Conservation (phyloP, 768 basidiomycete genomes). For the Lactarius hengduanensis region DNA sequence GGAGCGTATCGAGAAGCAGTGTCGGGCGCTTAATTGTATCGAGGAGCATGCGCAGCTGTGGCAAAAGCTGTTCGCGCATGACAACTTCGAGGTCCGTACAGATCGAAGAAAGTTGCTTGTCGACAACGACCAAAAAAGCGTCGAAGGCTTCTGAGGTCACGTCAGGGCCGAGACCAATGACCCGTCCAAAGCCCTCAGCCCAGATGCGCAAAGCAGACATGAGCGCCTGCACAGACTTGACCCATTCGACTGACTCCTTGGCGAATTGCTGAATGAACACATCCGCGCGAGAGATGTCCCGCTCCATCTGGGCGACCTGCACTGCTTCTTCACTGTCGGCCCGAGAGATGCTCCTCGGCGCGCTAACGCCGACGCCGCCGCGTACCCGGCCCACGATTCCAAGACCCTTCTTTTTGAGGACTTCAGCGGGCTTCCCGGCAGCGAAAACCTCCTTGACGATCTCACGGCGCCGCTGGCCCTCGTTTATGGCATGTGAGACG, state of each 20-base stretch:
- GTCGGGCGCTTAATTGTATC: slow-evolving; percentile 60
- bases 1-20: slow-evolving; percentile 68
- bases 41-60: slow-evolving; percentile 56
- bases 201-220: slow-evolving; percentile 19
- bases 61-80: slow-evolving; percentile 54
- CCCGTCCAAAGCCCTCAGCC: slow-evolving; percentile 27
- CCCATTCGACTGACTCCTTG: slow-evolving; percentile 25
- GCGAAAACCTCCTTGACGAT: slow-evolving; percentile 73
- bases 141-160: slow-evolving; percentile 33
- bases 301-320: slow-evolving; percentile 23
- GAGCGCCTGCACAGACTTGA: slow-evolving; percentile 18
- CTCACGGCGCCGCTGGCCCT: slow-evolving; percentile 71
- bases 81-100: slow-evolving; percentile 51
- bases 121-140: slow-evolving; percentile 56
- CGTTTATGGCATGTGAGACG: slow-evolving; percentile 74
- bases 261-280: slow-evolving; percentile 25
- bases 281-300: slow-evolving; percentile 11
- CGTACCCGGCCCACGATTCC: slow-evolving; percentile 56
- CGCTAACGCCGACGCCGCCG: slow-evolving; percentile 64
- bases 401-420: slow-evolving; percentile 39
- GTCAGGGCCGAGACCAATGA: slow-evolving; percentile 32
- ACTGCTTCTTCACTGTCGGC: slow-evolving; percentile 27
- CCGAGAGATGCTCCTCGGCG: slow-evolving; percentile 48
- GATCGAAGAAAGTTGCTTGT: slow-evolving; percentile 51
- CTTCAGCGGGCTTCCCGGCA: slow-evolving; percentile 28